Evolutionary conservation across 2,329 filamentous ascomycete genomes (phyloP).

Genomic region (Microsporum ferrugineum): DNA sequence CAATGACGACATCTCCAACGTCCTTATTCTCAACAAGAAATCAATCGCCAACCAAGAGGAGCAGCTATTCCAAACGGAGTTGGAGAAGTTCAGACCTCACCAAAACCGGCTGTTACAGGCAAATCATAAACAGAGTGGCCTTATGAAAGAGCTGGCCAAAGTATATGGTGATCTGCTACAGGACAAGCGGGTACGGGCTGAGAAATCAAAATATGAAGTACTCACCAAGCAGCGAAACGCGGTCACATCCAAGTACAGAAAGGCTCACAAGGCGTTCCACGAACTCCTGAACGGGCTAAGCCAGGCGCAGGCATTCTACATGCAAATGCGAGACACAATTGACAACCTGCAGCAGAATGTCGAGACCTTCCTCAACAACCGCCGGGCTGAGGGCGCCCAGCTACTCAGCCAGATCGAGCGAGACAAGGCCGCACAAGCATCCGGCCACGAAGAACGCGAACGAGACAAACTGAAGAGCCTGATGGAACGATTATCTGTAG

Average conservation of each 20-base stretch:
- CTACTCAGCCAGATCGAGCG: conserved; percentile 80
- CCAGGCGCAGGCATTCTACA: conserved; percentile 85
- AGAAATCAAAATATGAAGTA: conserved; percentile 88
- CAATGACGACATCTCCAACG: conserved; percentile 93
- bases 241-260: conserved; percentile 78
- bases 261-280: conserved; percentile 83
- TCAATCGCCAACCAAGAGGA: conserved; percentile 83
- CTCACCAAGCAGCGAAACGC: conserved; percentile 72
- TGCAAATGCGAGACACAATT: conserved; percentile 89
- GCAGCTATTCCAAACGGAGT: conserved; percentile 84
- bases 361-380: conserved; percentile 91
- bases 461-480: conserved; percentile 73
- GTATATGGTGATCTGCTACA: conserved; percentile 80
- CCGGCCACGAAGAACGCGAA: conserved; percentile 63
- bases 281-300: conserved; percentile 77
- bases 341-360: conserved; percentile 91
- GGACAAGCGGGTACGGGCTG: conserved; percentile 83
- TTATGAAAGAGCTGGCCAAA: conserved; percentile 88
- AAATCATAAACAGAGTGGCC: conserved; percentile 83
- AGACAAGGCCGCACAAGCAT: conserved; percentile 51
- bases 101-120: conserved; percentile 85
- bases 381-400: conserved; percentile 79
- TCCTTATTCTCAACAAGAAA: conserved; percentile 96
- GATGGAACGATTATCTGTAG: conserved; percentile 93
- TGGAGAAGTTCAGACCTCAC: conserved; percentile 94